These are phyloP conservation scores for Xylariaceae sp. DNA, from an alignment of 2,329 filamentous ascomycete species.

Conservation along the genomic window DNA sequence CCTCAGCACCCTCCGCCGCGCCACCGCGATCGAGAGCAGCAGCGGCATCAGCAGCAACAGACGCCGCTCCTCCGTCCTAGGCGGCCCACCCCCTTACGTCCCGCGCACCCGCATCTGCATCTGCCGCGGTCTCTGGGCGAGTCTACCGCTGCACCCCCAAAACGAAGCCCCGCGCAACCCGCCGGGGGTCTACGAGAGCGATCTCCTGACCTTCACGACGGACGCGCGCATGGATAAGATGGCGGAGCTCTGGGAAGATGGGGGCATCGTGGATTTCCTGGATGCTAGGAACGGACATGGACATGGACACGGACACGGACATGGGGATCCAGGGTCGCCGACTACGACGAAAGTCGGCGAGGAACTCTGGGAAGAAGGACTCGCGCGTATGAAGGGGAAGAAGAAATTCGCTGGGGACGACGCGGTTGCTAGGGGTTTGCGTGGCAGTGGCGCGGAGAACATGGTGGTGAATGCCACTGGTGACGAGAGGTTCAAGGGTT, in stretches of 20 bases:
- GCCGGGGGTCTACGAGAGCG: slow-evolving; percentile 59
- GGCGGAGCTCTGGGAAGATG: slow-evolving; percentile 51
- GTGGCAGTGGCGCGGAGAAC: too few species aligned
- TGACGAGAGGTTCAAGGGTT: slow-evolving; percentile 35
- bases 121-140: slow-evolving; percentile 77
- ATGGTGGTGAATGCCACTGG: too few species aligned
- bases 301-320: slow-evolving; percentile 1
- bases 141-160: slow-evolving; percentile 63
- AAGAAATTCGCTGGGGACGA: slow-evolving; percentile 31
- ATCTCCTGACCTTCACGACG: slow-evolving; percentile 78
- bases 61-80: slow-evolving; percentile 14
- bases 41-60: background rate
- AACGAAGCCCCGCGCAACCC: slow-evolving; percentile 71
- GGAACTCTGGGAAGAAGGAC: slow-evolving; percentile 18
- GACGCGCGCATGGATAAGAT: slow-evolving; percentile 85
- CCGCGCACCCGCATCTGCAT: slow-evolving; percentile 73
- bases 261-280: too few species aligned
- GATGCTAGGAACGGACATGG: slow-evolving; percentile 25
- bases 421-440: too few species aligned
- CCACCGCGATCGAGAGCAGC: slow-evolving; percentile 9
- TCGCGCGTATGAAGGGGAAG: slow-evolving; percentile 9
- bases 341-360: slow-evolving; percentile 37
- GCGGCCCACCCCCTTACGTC: slow-evolving; percentile 32
- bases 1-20: slow-evolving; percentile 45
- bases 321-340: slow-evolving; percentile 30